Base-by-base conservation (phyloP, 129 eudicot species). In the Centaurea solstitialis region DNA sequence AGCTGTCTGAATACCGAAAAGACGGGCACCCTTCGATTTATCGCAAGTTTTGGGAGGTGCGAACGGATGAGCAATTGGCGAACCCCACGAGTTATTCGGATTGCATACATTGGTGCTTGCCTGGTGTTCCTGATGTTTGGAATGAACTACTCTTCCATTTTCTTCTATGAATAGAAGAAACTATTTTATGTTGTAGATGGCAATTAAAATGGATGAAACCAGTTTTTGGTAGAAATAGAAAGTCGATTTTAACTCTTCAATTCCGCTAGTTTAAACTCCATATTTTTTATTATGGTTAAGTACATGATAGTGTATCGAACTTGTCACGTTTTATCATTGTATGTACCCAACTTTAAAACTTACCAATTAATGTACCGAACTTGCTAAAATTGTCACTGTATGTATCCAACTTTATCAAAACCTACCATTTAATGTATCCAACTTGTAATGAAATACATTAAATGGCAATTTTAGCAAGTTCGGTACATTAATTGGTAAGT, bases 81-180 rank as follows among this genome's bases (percentile, higher is more conserved):
- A 87, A 91, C 73, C 98, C 99, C 11, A 37, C 69, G 9, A 88
- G 95, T 81, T 91, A 93, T 80, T 87, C 99, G 21, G 99, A 96
- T 80, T 96, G 99, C 83, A 93, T 93, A 37, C 99, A 96, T 77
- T 96, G 99, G 99, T 96, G 98, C 83, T 87, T 96, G 88, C 99
- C 99, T 11, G 99, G 99, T 2, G 98, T 96, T 20, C 97, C 97
- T 21, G 98, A 96, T 84, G 88, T 87, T 10, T 96, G 99, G 99
- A 96, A 96, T 77, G 90, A 96, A 81, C 75, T 95, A 37, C 84
- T 95, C 22, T 90, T 92, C 82, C 97, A 94, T 24, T 87, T 89
- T 76, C 82, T 91, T 73, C 86, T 77, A 78, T 81, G 62, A 78
- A 26, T 26, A 26, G 78, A 73, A 59, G 41, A 39, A 62, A 74